Percentiles rank a stretch among this genome's conserved stretches.
phyloP scores from a whole-genome alignment of 78 protist species.

The Mastigamoeba balamuthi region DNA sequence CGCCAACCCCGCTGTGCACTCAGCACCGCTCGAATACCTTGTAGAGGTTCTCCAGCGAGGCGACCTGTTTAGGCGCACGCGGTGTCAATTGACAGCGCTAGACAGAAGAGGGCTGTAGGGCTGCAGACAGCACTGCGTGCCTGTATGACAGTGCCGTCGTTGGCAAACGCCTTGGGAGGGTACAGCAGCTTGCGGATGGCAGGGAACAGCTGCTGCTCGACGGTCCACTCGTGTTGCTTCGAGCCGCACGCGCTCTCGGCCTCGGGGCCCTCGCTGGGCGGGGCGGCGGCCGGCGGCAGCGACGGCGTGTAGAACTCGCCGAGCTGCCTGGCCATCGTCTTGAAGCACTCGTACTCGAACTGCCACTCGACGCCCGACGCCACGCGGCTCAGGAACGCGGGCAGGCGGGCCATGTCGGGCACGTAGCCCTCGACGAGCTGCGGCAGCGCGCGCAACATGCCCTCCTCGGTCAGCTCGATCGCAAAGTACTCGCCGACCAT shows the following conservation, averaged over 20 bases:
- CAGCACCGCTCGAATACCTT: conserved; percentile 75
- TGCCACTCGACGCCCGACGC: conserved; percentile 57
- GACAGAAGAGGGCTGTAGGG: no score
- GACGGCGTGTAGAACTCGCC: conserved; percentile 12
- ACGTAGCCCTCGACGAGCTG: conserved; percentile 52
- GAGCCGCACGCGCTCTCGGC: neutral
- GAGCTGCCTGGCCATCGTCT: conserved; percentile 20
- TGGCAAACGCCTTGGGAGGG: conserved; percentile 49
- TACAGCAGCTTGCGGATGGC: neutral
- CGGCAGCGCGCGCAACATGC: conserved; percentile 21
- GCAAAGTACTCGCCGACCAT: conserved; percentile 59
- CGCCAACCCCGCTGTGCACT: no score
- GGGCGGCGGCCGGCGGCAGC: neutral
- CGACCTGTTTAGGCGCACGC: no score
- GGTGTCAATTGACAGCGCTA: no score
- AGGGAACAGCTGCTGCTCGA: conserved; percentile 59
- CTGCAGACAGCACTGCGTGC: no score
- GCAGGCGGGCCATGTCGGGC: conserved; percentile 48
- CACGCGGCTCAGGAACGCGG: conserved; percentile 38
- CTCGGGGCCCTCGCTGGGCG: neutral
- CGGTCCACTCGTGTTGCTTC: conserved; percentile 29
- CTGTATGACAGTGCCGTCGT: conserved; percentile 50
- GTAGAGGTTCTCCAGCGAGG: conserved; percentile 51
- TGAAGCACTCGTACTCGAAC: conserved; percentile 45
- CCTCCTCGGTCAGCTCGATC: conserved; percentile 16